These are phyloP conservation scores for Blastobotrys proliferans DNA, from an alignment of 1,139 yeast species.

Conservation along the genomic window DNA sequence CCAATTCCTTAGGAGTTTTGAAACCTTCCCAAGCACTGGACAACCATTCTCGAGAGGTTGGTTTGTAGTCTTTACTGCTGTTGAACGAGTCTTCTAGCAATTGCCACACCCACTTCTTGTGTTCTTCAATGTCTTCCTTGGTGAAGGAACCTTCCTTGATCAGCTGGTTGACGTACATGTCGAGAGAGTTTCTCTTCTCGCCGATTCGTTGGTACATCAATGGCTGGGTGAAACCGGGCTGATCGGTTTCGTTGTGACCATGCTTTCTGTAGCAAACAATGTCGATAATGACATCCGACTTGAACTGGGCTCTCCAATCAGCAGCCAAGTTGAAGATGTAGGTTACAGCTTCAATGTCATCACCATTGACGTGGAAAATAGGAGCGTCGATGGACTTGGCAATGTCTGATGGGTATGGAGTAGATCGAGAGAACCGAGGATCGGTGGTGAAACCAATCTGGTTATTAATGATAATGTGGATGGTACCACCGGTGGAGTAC, in stretches of 20 bases:
- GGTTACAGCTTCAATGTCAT: constrained; percentile 90
- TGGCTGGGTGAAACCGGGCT: constrained; percentile 98
- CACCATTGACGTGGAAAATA: constrained; percentile 98
- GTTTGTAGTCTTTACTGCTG: constrained; percentile 84
- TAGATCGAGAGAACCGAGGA: constrained; percentile 95
- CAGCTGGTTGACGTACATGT: constrained; percentile 76
- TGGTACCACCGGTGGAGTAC: constrained; percentile 97
- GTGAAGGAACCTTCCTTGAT: constrained; percentile 85
- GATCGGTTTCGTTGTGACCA: constrained; percentile 99
- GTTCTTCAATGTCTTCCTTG: constrained; percentile 86
- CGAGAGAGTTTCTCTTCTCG: constrained; percentile 82
- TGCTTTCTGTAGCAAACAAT: constrained; percentile 97
- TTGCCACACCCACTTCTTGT: constrained; percentile 97
- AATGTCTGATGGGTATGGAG: constrained; percentile 96
- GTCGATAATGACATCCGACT: constrained; percentile 92
- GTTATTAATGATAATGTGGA: constrained; percentile 92
- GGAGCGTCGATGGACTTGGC: constrained; percentile 97
- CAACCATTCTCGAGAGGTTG: constrained; percentile 95
- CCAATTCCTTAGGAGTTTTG: constrained; percentile 96
- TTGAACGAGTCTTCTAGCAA: constrained; percentile 83
- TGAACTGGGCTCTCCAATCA: constrained; percentile 96
- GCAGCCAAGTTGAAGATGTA: constrained; percentile 95
- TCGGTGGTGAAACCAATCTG: constrained; percentile 99
- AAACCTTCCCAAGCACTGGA: constrained; percentile 99
- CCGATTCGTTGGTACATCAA: constrained; percentile 91